Conservation (phyloP, 2,329 filamentous ascomycete species). For the Apiospora sp. region DNA sequence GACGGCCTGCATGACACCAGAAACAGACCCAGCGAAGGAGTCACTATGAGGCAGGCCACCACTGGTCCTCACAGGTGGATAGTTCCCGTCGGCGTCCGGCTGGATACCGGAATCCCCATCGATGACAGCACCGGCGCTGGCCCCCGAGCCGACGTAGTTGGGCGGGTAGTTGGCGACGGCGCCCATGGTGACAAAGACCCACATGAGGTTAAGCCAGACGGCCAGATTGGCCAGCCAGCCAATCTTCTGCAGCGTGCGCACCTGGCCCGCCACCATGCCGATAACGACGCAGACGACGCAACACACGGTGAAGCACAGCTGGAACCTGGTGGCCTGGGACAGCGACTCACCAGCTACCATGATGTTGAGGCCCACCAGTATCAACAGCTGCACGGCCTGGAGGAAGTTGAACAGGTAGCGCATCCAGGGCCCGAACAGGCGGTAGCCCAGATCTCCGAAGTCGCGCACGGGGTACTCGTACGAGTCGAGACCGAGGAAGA, state of each 20-base stretch:
- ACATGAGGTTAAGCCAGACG: constrained; percentile 63
- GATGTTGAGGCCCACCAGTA: constrained; percentile 61
- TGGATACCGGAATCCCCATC: background rate
- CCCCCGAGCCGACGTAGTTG: constrained; percentile 38
- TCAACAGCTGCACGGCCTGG: constrained; percentile 56
- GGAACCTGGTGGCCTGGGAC: constrained; percentile 57
- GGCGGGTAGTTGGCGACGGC: constrained; percentile 37
- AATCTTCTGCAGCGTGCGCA: constrained; percentile 62
- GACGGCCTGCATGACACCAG: background rate
- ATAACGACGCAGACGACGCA: constrained; percentile 57
- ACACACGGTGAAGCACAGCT: constrained; percentile 62
- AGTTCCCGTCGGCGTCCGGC: background rate
- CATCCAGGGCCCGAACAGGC: constrained; percentile 52
- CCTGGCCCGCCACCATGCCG: constrained; percentile 62
- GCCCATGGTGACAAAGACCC: constrained; percentile 55
- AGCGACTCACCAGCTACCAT: constrained; percentile 62
- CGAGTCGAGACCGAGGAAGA: constrained; percentile 55
- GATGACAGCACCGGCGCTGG: constrained; percentile 42
- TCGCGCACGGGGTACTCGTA: constrained; percentile 53
- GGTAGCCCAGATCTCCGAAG: constrained; percentile 58
- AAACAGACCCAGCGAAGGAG: constrained; percentile 61
- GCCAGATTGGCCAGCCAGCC: constrained; percentile 65
- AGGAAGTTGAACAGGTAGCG: constrained; percentile 57
- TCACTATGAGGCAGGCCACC: constrained; percentile 52
- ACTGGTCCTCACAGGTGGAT: constrained; percentile 35